A percentile compares a stretch with the other conserved stretches of the same genome.
phyloP scores from a whole-genome alignment of 2,329 filamentous ascomycete species.

The Beauveria caledonica region DNA sequence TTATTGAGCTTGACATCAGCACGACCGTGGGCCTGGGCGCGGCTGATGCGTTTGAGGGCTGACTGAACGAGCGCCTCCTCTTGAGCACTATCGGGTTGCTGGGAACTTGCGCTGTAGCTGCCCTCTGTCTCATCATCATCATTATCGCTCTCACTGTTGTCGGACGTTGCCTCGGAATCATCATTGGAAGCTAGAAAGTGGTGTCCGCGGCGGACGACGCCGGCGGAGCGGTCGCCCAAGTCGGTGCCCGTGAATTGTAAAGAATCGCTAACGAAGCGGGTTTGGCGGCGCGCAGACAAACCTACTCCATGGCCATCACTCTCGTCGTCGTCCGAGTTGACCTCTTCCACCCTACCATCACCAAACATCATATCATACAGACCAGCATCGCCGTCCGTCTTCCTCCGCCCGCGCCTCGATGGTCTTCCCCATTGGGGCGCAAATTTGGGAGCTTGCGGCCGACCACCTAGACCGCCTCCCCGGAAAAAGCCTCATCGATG shows the following conservation, averaged over 20 bases:
- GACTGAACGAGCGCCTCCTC: constrained; percentile 71
- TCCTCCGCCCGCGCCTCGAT: constrained; percentile 77
- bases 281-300: constrained; percentile 35
- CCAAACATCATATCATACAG: constrained; percentile 28
- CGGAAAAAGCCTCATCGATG: constrained; percentile 99
- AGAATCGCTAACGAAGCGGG: constrained; percentile 50
- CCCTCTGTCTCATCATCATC: constrained; percentile 38
- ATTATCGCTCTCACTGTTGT: constrained; percentile 29
- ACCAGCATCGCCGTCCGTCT: constrained; percentile 41
- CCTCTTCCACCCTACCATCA: constrained; percentile 51
- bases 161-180: constrained; percentile 25
- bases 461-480: constrained; percentile 99
- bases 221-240: constrained; percentile 35
- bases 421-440: constrained; percentile 99
- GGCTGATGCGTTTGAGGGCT: constrained; percentile 71
- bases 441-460: constrained; percentile 95
- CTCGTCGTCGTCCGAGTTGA: constrained; percentile 52
- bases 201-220: constrained; percentile 30
- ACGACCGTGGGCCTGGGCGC: constrained; percentile 68
- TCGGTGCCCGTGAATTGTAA: constrained; percentile 54
- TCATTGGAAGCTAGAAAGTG: constrained; percentile 27
- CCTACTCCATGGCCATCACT: constrained; percentile 48
- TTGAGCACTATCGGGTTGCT: constrained; percentile 51
- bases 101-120: constrained; percentile 42
- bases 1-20: constrained; percentile 71